Base-by-base conservation (phyloP, 345 rosid species). In the Eucalyptus curtisii region DNA sequence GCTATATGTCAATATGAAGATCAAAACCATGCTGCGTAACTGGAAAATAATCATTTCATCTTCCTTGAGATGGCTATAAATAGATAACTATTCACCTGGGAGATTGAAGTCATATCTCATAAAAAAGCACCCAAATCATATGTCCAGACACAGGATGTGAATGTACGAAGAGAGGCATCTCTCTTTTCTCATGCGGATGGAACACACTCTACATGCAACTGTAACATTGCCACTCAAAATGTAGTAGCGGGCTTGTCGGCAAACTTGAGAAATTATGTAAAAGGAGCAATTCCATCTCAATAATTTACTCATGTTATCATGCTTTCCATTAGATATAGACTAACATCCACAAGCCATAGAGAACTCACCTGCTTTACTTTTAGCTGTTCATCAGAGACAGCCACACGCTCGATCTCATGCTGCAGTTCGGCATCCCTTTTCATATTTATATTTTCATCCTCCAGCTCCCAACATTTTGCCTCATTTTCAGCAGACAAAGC, bases 281-380 rank as follows among this genome's bases (percentile, higher is more conserved):
- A 76, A 37, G 40, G 10, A 40, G 84, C 84, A 11, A 40, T 20
- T 40, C 27, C 47, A 40, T 76, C 84, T 76, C 5, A 13, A 76
- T 76, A 37, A 22, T 76, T 76, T 40, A 76, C 47, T 76, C 47
- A 40, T 6, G 47, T n/a, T 48, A 40, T 19, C 37, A 45, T 31
- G 25, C 50, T 37, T 86, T 13, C 24, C 12, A 76, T 86, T 40
- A 33, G 87, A 52, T 11, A 44, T 76, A 40, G 84, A 40, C 82
- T 10, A 76, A 40, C 53, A 20, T 68, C 42, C 48, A 76, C 84
- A 40, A 76, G 84, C 84, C 84, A 76, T 40, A 40, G 47, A 66
- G 87, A 79, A 87, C 92, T 90, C 31, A 95, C 99, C 98, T 97
- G 97, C 86, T 92, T 94, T 88, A 86, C 90, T 93, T 93, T 95